phyloP scores from a whole-genome alignment of 1,284 basidiomycete genomes.

The Megacollybia platyphylla region DNA sequence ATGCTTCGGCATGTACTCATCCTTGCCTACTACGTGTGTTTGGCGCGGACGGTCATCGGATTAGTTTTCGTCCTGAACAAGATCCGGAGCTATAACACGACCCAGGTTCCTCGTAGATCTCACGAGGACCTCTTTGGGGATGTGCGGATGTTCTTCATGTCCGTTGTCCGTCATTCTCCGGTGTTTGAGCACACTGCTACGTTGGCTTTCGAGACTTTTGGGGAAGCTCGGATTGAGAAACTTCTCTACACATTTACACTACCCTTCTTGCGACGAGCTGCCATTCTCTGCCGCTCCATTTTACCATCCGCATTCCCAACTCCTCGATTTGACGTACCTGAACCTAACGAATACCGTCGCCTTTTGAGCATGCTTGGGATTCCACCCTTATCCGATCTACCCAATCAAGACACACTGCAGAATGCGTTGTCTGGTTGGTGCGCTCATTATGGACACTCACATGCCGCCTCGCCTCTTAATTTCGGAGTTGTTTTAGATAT shows the following conservation, averaged over 20 bases:
- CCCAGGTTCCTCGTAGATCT: slow-evolving; percentile 27
- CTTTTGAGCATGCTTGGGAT: slow-evolving; percentile 69
- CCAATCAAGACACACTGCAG: slow-evolving; percentile 71
- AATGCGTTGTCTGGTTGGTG: slow-evolving; percentile 76
- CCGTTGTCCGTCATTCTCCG: slow-evolving; percentile 67
- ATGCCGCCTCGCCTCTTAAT: slow-evolving; percentile 60
- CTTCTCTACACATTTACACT: slow-evolving; percentile 84
- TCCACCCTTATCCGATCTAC: slow-evolving; percentile 65
- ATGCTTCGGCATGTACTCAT: slow-evolving; percentile 77
- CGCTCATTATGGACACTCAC: slow-evolving; percentile 67
- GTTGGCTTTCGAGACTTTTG: slow-evolving; percentile 63
- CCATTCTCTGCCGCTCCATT: slow-evolving; percentile 75
- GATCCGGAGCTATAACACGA: slow-evolving; percentile 39
- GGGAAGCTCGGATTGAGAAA: slow-evolving; percentile 74
- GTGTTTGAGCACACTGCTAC: slow-evolving; percentile 72
- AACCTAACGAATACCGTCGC: slow-evolving; percentile 64
- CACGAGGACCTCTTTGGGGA: slow-evolving; percentile 65
- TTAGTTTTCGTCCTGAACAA: slow-evolving; percentile 71
- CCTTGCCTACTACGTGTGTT: slow-evolving; percentile 79
- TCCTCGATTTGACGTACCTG: slow-evolving; percentile 21
- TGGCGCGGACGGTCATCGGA: slow-evolving; percentile 76
- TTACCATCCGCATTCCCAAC: slow-evolving; percentile 51
- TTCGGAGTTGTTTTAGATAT: slow-evolving; percentile 73
- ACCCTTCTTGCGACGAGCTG: slow-evolving; percentile 86
- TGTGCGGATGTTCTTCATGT: slow-evolving; percentile 76